Percentiles rank a stretch among this genome's conserved stretches.
Conservation (phyloP, 768 basidiomycete species). For the Amanita pallidorosea region DNA sequence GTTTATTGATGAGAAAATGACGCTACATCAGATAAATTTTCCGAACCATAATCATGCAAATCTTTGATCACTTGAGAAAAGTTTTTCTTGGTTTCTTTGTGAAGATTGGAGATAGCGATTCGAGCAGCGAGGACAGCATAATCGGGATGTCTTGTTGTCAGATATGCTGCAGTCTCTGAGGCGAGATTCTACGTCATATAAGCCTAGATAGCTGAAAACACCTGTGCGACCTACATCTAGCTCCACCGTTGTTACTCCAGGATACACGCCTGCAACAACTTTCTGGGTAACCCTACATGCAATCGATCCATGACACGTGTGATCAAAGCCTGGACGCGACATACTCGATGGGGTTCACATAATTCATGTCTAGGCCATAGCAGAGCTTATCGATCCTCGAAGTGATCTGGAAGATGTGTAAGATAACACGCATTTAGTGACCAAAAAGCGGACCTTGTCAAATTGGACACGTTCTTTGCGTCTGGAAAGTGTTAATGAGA, state of each 20-base stretch:
- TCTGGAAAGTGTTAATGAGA: constrained; percentile 22
- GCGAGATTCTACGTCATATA: constrained; percentile 70
- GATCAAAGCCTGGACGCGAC: constrained; percentile 11
- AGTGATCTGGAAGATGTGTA: constrained; percentile 49
- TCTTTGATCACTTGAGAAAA: constrained; percentile 91
- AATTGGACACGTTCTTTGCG: constrained; percentile 91
- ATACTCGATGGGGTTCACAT: constrained; percentile 89
- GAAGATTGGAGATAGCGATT: constrained; percentile 96
- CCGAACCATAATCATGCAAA: constrained; percentile 73
- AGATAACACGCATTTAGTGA: constrained; percentile 6
- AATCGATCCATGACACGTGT: neutral
- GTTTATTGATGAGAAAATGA: neutral
- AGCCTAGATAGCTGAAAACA: neutral
- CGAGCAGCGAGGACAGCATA: constrained; percentile 98
- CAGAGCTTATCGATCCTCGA: constrained; percentile 83
- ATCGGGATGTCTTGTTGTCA: constrained; percentile 96
- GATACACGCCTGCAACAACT: constrained; percentile 87
- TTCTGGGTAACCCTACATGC: constrained; percentile 71
- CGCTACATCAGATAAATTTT: neutral
- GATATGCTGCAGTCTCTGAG: constrained; percentile 92
- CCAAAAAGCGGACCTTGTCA: constrained; percentile 57
- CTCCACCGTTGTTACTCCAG: constrained; percentile 94
- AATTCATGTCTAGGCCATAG: constrained; percentile 89
- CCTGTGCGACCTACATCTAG: constrained; percentile 62
- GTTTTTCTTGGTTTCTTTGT: constrained; percentile 98